Evolutionary conservation across 306 rosid genomes (phyloP).

Genomic region (Carpinus viminea): DNA sequence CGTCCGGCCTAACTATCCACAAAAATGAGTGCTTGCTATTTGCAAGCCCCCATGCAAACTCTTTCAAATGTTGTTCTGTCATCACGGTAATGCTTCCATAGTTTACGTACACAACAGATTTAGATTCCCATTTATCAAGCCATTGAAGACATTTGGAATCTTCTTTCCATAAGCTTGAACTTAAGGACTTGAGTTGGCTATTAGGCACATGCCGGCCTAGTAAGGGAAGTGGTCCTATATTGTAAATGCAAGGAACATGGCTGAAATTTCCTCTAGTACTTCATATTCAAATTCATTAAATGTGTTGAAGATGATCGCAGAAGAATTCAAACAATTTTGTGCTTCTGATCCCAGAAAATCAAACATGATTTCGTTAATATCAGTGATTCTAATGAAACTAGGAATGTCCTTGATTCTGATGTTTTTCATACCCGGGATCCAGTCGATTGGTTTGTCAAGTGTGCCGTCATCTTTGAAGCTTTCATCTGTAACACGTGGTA

Average conservation of each 20-base stretch:
- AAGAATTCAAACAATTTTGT: conserved; percentile 26
- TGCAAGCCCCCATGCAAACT: conserved; percentile 47
- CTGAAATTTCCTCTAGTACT: conserved; percentile 30
- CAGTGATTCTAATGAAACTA: conserved; percentile 23
- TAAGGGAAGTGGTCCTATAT: conserved; percentile 32
- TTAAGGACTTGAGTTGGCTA: conserved; percentile 17
- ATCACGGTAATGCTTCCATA: conserved; percentile 35
- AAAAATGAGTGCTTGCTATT: conserved; percentile 37
- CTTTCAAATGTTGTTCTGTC: conserved; percentile 25
- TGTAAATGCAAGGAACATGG: conserved; percentile 27
- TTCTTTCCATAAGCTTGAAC: conserved; percentile 43
- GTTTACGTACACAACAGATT: conserved; percentile 39
- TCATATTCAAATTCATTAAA: conserved; percentile 32
- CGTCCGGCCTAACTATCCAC: conserved; percentile 39
- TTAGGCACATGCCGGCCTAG: conserved; percentile 16
- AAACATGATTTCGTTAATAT: conserved; percentile 27
- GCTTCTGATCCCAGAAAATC: conserved; percentile 31
- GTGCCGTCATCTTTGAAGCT: conserved; percentile 28
- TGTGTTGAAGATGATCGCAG: conserved; percentile 37
- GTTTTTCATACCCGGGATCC: conserved; percentile 34
- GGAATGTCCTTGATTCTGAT: conserved; percentile 41
- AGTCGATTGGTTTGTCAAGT: conserved; percentile 24
- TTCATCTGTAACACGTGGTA: conserved; percentile 9
- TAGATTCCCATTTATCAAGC: conserved; percentile 27
- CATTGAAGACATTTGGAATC: conserved; percentile 33